phyloP scores from a whole-genome alignment of 179 eudicot species.

The Actinidia chinensis region DNA sequence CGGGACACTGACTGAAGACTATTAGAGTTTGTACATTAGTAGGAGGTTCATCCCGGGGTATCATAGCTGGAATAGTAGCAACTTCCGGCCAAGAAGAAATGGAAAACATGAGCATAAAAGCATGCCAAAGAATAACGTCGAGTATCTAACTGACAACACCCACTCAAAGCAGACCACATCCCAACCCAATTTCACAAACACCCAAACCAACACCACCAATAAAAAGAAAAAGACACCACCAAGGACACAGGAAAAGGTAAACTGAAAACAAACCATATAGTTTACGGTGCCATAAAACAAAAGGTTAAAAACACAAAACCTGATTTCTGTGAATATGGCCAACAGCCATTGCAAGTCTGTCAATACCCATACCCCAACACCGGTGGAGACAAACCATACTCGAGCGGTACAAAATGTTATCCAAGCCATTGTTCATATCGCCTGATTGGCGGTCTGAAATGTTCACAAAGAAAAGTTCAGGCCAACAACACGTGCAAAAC shows the following conservation, averaged over 20 bases:
- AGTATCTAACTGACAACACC: too few species aligned
- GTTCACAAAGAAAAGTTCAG: background rate
- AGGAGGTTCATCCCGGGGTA: too few species aligned
- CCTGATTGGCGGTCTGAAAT: constrained; percentile 83
- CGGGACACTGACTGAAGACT: too few species aligned
- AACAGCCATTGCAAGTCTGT: constrained; percentile 80
- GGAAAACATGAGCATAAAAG: background rate
- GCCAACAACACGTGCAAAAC: background rate
- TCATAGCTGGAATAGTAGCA: too few species aligned
- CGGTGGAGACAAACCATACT: constrained; percentile 96
- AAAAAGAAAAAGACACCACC: background rate
- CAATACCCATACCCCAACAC: constrained; percentile 93
- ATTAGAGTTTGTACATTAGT: too few species aligned
- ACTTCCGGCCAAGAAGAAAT: too few species aligned
- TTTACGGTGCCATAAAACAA: background rate
- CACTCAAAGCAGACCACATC: too few species aligned
- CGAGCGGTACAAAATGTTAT: constrained; percentile 82
- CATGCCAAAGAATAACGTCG: too few species aligned
- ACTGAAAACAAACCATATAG: background rate
- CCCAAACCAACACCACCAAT: background rate
- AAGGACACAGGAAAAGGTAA: background rate
- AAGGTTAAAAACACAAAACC: constrained; percentile 40
- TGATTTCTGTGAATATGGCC: constrained; percentile 93
- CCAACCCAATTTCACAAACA: background rate
- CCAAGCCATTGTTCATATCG: constrained; percentile 96